Conservation (phyloP, 768 basidiomycete species). For the Terana coerulea region DNA sequence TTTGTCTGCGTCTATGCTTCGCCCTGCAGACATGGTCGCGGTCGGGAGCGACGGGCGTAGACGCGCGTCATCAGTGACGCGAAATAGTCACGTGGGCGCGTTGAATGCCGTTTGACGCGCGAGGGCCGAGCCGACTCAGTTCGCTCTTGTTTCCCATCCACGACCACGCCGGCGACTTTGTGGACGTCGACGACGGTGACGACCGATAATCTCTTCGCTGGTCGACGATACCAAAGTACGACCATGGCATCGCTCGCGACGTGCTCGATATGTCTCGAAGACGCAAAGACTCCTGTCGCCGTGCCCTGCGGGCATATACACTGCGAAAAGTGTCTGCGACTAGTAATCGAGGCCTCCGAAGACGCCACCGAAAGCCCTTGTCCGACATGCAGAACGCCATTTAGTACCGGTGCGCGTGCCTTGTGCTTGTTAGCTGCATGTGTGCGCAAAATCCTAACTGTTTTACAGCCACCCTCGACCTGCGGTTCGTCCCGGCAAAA, state of each 20-base stretch:
- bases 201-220: too few relatives aligned
- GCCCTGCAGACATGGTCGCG: too few relatives aligned
- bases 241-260: slow-evolving; percentile 15
- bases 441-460: neutral
- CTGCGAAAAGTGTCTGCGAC: slow-evolving; percentile 27
- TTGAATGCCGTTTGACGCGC: too few relatives aligned
- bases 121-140: too few relatives aligned
- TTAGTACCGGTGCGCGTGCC: slow-evolving; percentile 23
- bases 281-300: slow-evolving; percentile 25
- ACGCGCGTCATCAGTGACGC: too few relatives aligned
- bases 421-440: neutral
- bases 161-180: too few relatives aligned
- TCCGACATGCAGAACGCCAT: slow-evolving; percentile 28
- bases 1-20: too few relatives aligned
- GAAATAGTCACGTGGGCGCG: too few relatives aligned
- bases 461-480: slow-evolving; percentile 27
- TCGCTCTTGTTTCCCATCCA: too few relatives aligned
- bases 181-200: too few relatives aligned
- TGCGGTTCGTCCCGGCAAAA: slow-evolving; percentile 44
- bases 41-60: too few relatives aligned
- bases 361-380: slow-evolving; percentile 27
- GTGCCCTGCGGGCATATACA: slow-evolving; percentile 32
- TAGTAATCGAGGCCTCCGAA: slow-evolving; percentile 21
- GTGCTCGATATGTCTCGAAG: slow-evolving; percentile 30
- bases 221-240: too few relatives aligned